A percentile compares a stretch with the other conserved stretches of the same genome.
phyloP scores from a whole-genome alignment of 2,329 filamentous ascomycete species.

The Peltaster fructicola region DNA sequence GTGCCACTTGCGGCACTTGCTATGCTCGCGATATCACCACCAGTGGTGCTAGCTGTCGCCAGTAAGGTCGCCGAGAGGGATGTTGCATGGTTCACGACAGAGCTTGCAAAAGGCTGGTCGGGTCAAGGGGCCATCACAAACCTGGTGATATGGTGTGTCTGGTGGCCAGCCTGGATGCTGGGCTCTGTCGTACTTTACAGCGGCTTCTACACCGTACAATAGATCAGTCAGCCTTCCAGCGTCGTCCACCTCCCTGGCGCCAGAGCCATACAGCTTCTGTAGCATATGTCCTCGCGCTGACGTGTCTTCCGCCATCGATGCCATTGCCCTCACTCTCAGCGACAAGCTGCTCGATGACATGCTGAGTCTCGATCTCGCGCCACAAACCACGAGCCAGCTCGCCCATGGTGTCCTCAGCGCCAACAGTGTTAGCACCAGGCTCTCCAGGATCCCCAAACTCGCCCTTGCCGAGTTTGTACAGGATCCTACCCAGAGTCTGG shows the following conservation, averaged over 20 bases:
- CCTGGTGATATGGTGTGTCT: conserved; percentile 16
- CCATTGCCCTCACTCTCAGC: conserved; percentile 50
- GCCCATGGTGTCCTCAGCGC: conserved; percentile 29
- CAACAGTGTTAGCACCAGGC: conserved; percentile 14
- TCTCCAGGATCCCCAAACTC: conserved; percentile 41
- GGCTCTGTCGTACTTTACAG: conserved; percentile 11
- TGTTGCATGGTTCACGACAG: conserved; percentile 10
- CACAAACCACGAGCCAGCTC: conserved; percentile 59
- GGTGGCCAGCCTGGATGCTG: conserved; percentile 19
- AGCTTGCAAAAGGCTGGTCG: conserved; percentile 16
- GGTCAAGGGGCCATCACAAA: conserved; percentile 17
- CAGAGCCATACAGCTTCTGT: conserved; percentile 82
- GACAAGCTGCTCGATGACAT: conserved; percentile 57
- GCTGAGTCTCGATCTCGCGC: conserved; percentile 58
- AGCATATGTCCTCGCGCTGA: conserved; percentile 68
- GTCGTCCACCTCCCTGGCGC: conserved; percentile 49
- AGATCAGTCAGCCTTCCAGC: conserved; percentile 33
- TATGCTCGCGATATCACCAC: conserved; percentile 9
- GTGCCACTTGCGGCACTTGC: too few species aligned
- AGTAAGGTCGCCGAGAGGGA: conserved; percentile 8
- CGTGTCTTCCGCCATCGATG: conserved; percentile 43
- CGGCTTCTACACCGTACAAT: conserved; percentile 3
- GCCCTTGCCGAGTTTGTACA: conserved; percentile 67
- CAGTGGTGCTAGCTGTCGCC: conserved; percentile 7
- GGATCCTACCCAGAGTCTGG: conserved; percentile 69